These are phyloP conservation scores for Lagerstroemia fauriei DNA, from an alignment of 441 rosid genomes.

Conservation along the genomic window DNA sequence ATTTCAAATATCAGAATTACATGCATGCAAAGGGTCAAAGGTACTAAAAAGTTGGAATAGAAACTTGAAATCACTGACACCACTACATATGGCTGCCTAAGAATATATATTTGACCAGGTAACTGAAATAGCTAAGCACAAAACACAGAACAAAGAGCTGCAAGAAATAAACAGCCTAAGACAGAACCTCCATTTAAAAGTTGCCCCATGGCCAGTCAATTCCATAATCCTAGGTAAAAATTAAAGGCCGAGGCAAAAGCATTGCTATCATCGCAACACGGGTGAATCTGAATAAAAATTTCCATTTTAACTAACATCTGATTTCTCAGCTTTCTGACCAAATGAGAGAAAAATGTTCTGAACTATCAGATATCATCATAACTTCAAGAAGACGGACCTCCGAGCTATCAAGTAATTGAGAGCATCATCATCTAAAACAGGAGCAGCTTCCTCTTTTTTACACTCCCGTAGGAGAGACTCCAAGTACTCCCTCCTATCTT, in stretches of 20 bases:
- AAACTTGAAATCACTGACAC: background rate
- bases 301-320: background rate
- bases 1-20: background rate
- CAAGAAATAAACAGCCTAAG: background rate
- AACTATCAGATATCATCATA: background rate
- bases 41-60: background rate
- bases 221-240: background rate
- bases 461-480: slow-evolving; percentile 84
- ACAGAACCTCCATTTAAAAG: background rate
- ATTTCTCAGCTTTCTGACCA: background rate
- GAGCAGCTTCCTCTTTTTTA: slow-evolving; percentile 88
- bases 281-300: background rate
- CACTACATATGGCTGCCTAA: background rate
- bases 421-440: slow-evolving; percentile 82
- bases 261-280: background rate
- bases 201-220: background rate
- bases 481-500: slow-evolving; percentile 90
- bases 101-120: background rate
- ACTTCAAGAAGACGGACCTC: slow-evolving; percentile 47
- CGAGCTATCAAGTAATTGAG: slow-evolving; percentile 83
- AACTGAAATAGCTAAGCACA: background rate
- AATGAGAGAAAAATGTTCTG: background rate
- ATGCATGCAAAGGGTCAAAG: background rate
- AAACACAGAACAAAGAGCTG: background rate
- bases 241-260: background rate